Conservation (phyloP, 139 green algal genomes). For the Penium margaritaceum region DNA sequence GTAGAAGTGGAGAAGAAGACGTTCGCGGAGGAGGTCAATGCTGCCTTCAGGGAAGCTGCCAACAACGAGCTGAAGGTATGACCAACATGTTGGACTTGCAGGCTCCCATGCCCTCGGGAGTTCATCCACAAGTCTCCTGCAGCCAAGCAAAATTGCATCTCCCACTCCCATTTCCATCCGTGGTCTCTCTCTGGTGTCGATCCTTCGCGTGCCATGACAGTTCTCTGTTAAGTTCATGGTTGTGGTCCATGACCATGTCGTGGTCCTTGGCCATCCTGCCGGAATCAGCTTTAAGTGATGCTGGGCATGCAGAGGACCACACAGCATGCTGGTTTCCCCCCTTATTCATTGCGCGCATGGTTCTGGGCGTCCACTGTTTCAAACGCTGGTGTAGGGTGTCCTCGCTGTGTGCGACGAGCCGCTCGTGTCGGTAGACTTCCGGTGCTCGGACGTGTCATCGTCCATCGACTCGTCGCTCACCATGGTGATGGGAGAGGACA, state of each 20-base stretch:
- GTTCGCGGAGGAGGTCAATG: conserved; percentile 98
- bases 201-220: not conserved
- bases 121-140: too few relatives aligned
- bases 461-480: conserved; percentile 93
- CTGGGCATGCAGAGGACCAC: not conserved
- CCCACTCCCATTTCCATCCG: not conserved
- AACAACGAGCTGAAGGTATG: conserved; percentile 53
- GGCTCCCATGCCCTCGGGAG: too few relatives aligned
- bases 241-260: not conserved
- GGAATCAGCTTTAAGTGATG: not conserved
- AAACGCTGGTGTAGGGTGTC: conserved; percentile 69
- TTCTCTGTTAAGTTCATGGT: not conserved
- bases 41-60: conserved; percentile 82
- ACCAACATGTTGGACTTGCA: too few relatives aligned
- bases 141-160: not conserved
- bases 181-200: not conserved
- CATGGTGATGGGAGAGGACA: conserved; percentile 81
- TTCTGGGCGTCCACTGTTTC: not conserved
- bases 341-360: not conserved
- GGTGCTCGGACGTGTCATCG: conserved; percentile 72
- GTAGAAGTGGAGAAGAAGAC: conserved; percentile 94
- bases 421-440: conserved; percentile 94
- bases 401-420: conserved; percentile 83
- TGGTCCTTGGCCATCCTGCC: not conserved
- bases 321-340: not conserved